These are phyloP conservation scores for Aspergillus costaricaensis DNA, from an alignment of 2,329 filamentous ascomycete genomes.

Conservation along the genomic window DNA sequence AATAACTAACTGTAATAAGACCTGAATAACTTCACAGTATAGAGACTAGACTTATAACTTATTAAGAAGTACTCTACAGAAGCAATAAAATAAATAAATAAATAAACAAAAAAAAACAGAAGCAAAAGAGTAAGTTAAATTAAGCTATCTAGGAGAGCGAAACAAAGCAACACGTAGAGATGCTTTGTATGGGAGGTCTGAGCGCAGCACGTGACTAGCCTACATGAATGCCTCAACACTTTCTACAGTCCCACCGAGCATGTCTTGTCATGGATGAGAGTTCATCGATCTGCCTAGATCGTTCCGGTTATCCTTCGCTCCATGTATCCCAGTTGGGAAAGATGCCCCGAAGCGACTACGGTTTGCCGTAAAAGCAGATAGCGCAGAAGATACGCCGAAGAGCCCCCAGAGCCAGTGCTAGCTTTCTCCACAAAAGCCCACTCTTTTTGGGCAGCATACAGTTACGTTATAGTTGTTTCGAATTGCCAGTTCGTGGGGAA, in stretches of 20 bases:
- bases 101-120: no score
- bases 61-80: no score
- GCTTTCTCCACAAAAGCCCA: not conserved
- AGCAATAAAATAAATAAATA: no score
- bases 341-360: slow-evolving; percentile 1
- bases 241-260: not conserved
- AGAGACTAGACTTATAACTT: no score
- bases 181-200: no score
- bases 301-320: not conserved
- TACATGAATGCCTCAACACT: no score
- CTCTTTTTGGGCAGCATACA: not conserved
- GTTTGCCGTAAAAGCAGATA: not conserved
- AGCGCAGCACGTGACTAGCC: no score
- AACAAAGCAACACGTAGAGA: no score
- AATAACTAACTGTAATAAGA: no score
- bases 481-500: not conserved
- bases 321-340: not conserved
- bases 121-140: no score
- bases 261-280: not conserved
- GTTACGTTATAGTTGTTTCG: not conserved
- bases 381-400: not conserved
- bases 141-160: no score
- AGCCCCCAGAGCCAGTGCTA: not conserved
- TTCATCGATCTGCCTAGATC: not conserved
- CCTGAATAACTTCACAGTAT: no score